phyloP scores from a whole-genome alignment of 2,329 filamentous ascomycete species.

The Leptographium wingfieldii region DNA sequence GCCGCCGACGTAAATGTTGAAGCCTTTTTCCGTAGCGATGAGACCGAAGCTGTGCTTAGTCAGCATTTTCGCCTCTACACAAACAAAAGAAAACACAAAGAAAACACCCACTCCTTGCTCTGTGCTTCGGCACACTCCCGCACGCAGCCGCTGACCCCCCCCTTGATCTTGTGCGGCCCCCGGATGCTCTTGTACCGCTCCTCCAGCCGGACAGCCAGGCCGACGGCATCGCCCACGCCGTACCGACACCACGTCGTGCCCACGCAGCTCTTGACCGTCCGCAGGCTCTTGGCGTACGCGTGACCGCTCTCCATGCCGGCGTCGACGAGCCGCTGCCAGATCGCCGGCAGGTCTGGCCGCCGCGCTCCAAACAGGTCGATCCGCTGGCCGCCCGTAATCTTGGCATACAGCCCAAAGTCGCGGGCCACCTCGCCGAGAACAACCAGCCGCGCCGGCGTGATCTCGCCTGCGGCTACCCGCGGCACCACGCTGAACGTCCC shows the following conservation, averaged over 20 bases:
- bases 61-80: not conserved
- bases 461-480: constrained; percentile 71
- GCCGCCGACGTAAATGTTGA: constrained; percentile 82
- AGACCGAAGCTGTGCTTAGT: constrained; percentile 55
- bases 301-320: constrained; percentile 86
- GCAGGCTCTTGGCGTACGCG: constrained; percentile 77
- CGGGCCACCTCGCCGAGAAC: constrained; percentile 73
- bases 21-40: constrained; percentile 85
- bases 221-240: constrained; percentile 80
- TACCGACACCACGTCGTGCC: constrained; percentile 86
- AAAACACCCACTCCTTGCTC: constrained; percentile 61
- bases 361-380: constrained; percentile 89
- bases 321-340: constrained; percentile 70
- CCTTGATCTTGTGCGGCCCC: constrained; percentile 84
- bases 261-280: constrained; percentile 86
- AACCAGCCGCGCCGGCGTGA: constrained; percentile 75
- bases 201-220: constrained; percentile 77
- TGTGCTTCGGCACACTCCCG: constrained; percentile 86
- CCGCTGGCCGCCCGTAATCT: constrained; percentile 83
- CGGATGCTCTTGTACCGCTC: constrained; percentile 87
- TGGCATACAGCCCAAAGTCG: constrained; percentile 75
- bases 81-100: not conserved
- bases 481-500: constrained; percentile 85
- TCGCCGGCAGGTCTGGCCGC: constrained; percentile 72
- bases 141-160: constrained; percentile 82